Base-by-base conservation (phyloP, 176 grass and related monocot genomes). In the Aegilops sharonensis region DNA sequence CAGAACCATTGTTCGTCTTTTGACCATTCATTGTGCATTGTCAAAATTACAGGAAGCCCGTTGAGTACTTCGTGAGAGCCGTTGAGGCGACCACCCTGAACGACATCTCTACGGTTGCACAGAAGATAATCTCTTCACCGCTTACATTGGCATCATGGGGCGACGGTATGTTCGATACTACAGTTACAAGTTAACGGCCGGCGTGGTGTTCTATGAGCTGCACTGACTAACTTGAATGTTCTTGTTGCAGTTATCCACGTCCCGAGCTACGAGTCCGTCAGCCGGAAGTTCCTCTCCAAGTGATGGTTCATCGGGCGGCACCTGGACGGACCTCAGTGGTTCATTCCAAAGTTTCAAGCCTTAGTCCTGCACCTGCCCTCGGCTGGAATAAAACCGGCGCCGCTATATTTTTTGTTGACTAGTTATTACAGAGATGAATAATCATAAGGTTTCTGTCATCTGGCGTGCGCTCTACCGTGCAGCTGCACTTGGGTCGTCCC, bases 111-210 rank as follows among this genome's bases (percentile, higher is more conserved):
- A 86, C 91, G 54, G 81, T 92, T 50, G 88, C 89, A 21, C 75
- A 84, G 77, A 90, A 91, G 68, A 91, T 93, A 4, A 86, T 97
- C 29, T 91, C 92, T 67, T 93, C 95, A 32, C 92, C 95, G 8
- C 91, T 93, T 74, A 95, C 95, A 65, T 86, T 97, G 89, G 89
- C 91, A 82, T 97, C 95, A 21, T 97, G 91, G 89, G 90, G 95
- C 1, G 92, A 97, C 10, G 95, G 92, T 97, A 95, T 54, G 79
- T 79, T 81, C 13, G 2, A 11, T 4, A 25, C 11, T 40, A 36
- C 35, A 36, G 35, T 40, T 40, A 2, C 39, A 40, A 40, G 39
- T 40, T 9, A 86, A 70, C 6, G 3, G 24, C 23, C 13, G 39
- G 47, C 40, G 18, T 78, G 32, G 27, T 60, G 7, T 11, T 40